These are phyloP conservation scores for Metschnikowia reukaufii DNA, from an alignment of 805 yeast species.

Conservation along the genomic window DNA sequence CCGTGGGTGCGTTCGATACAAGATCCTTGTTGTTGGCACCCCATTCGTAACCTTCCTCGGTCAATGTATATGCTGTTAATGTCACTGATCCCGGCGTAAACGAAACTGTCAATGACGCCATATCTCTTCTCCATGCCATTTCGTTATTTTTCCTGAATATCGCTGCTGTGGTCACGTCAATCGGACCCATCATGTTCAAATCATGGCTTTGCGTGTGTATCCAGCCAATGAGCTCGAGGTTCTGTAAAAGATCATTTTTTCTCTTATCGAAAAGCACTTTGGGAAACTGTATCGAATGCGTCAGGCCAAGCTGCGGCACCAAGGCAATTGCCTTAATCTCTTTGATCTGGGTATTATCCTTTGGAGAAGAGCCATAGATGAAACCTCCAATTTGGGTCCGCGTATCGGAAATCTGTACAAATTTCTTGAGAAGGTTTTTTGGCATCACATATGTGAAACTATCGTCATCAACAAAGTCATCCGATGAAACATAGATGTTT, in stretches of 20 bases:
- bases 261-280: slow-evolving; percentile 40
- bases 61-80: slow-evolving; percentile 61
- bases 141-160: slow-evolving; percentile 35
- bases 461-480: slow-evolving; percentile 50
- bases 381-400: slow-evolving; percentile 81
- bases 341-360: slow-evolving; percentile 67
- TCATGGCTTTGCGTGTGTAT: slow-evolving; percentile 85
- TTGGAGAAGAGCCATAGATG: slow-evolving; percentile 76
- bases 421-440: slow-evolving; percentile 70
- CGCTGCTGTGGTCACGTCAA: slow-evolving; percentile 66
- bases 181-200: slow-evolving; percentile 58
- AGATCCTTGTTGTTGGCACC: slow-evolving; percentile 62
- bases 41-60: slow-evolving; percentile 74
- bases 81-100: slow-evolving; percentile 85
- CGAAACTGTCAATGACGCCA: slow-evolving; percentile 63
- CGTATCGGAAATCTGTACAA: slow-evolving; percentile 77
- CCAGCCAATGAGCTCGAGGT: slow-evolving; percentile 85
- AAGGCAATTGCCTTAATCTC: slow-evolving; percentile 74
- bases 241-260: slow-evolving; percentile 35
- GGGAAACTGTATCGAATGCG: slow-evolving; percentile 64
- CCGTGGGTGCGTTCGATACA: slow-evolving; percentile 58
- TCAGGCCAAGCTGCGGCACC: slow-evolving; percentile 85
- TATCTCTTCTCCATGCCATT: slow-evolving; percentile 40
- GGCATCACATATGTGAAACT: slow-evolving; percentile 77
- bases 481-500: slow-evolving; percentile 65